These are phyloP conservation scores for Periconia sp. DNA, from an alignment of 2,329 filamentous ascomycete species.

Conservation along the genomic window DNA sequence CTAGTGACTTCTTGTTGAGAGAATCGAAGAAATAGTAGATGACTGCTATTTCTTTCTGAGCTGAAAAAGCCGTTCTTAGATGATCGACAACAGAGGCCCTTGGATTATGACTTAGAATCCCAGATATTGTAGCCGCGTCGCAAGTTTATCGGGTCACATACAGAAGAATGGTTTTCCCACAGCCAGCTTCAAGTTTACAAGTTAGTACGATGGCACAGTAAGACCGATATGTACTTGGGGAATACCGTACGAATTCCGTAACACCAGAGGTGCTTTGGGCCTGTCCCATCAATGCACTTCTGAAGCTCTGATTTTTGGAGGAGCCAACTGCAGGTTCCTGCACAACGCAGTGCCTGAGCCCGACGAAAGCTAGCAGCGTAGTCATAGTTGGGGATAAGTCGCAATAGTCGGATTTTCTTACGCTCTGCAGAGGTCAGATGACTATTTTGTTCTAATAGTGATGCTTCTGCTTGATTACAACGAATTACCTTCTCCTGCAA, in stretches of 20 bases:
- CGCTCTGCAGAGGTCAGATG: slow-evolving; percentile 12
- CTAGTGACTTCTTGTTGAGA: slow-evolving; percentile 17
- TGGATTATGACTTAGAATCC: background rate
- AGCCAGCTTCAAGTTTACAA: slow-evolving; percentile 18
- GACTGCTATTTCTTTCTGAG: slow-evolving; percentile 14
- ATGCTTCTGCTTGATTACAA: slow-evolving; percentile 5
- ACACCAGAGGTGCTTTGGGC: slow-evolving; percentile 23
- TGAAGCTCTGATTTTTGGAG: slow-evolving; percentile 16
- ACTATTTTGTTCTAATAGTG: slow-evolving; percentile 8
- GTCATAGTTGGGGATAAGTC: slow-evolving; percentile 17
- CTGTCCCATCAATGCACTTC: slow-evolving; percentile 14
- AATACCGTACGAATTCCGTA: slow-evolving; percentile 24
- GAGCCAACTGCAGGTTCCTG: slow-evolving; percentile 21
- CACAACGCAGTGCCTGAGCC: slow-evolving; percentile 13
- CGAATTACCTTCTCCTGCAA: slow-evolving; percentile 18
- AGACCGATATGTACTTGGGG: slow-evolving; percentile 7
- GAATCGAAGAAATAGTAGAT: slow-evolving; percentile 25
- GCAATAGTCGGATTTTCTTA: slow-evolving; percentile 18
- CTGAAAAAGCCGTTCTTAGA: slow-evolving; percentile 11
- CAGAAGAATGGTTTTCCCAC: slow-evolving; percentile 22
- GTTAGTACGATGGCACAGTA: slow-evolving; percentile 14
- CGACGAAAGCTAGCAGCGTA: slow-evolving; percentile 15
- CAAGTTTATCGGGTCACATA: slow-evolving; percentile 10
- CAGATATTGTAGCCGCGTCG: background rate
- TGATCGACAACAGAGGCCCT: slow-evolving; percentile 19